These are phyloP conservation scores for Tuber indicum DNA, from an alignment of 495 filamentous ascomycete genomes.

Conservation along the genomic window DNA sequence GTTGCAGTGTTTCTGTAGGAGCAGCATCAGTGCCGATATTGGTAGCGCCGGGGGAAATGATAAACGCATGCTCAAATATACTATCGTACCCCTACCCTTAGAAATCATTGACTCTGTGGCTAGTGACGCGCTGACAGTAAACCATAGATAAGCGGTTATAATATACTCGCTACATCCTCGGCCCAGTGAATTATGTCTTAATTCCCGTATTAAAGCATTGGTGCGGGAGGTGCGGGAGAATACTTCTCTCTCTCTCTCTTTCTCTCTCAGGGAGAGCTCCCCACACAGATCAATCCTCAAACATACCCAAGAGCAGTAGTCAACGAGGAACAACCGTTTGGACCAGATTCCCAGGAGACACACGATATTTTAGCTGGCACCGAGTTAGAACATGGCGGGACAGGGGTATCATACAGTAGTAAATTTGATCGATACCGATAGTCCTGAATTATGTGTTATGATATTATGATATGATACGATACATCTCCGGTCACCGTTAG, in stretches of 20 bases:
- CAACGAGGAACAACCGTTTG: background rate
- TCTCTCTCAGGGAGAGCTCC: background rate
- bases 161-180: background rate
- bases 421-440: background rate
- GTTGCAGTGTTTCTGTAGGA: background rate
- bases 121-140: background rate
- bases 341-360: background rate
- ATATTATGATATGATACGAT: too few species aligned
- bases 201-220: too few species aligned
- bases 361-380: background rate
- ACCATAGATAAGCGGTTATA: background rate
- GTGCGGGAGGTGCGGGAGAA: background rate
- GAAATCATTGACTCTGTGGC: background rate
- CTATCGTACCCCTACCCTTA: background rate
- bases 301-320: background rate
- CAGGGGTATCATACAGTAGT: too few species aligned
- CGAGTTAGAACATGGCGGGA: background rate
- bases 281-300: background rate
- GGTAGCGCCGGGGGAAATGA: background rate
- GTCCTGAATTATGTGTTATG: background rate
- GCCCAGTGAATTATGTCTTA: too few species aligned
- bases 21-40: too few species aligned
- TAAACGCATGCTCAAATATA: background rate
- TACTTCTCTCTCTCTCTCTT: background rate
- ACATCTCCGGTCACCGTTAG: background rate